These are phyloP conservation scores for Colletotrichum trifolii DNA, from an alignment of 2,329 filamentous ascomycete genomes.

Conservation along the genomic window DNA sequence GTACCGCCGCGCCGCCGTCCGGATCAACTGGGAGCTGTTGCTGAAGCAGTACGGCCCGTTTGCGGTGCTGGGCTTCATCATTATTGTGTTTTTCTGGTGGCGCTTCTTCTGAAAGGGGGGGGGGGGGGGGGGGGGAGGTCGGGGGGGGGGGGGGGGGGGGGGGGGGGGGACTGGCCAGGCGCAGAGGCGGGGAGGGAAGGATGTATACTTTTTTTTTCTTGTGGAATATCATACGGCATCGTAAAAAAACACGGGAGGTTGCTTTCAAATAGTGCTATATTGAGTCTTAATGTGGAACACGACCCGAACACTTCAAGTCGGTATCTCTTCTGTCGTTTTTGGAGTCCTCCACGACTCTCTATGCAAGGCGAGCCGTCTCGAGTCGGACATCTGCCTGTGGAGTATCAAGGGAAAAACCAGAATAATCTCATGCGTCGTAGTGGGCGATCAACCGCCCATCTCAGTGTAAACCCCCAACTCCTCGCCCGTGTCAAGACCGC, in stretches of 20 bases:
- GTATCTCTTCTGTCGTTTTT: slow-evolving; percentile 20
- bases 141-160: neutral
- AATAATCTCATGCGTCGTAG: slow-evolving; percentile 28
- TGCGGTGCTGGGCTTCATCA: slow-evolving; percentile 81
- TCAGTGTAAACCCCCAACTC: slow-evolving; percentile 25
- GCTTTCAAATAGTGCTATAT: slow-evolving; percentile 20
- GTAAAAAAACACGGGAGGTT: slow-evolving; percentile 15
- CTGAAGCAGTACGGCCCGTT: slow-evolving; percentile 97
- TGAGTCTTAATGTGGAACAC: slow-evolving; percentile 31
- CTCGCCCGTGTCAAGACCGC: slow-evolving; percentile 25
- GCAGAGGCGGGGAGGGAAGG: neutral
- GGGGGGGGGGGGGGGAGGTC: no score
- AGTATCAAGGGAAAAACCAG: slow-evolving; percentile 17
- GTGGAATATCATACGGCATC: neutral
- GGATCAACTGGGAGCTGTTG: slow-evolving; percentile 98
- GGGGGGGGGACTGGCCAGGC: neutral
- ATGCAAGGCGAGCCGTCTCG: neutral
- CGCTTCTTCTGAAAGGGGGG: slow-evolving; percentile 77
- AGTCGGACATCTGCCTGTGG: neutral
- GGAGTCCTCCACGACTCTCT: slow-evolving; percentile 17
- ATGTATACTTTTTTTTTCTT: slow-evolving; percentile 8
- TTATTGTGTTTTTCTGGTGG: slow-evolving; percentile 90
- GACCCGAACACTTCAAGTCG: slow-evolving; percentile 22
- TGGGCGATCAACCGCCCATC: slow-evolving; percentile 4
- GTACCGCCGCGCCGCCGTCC: slow-evolving; percentile 90